Evolutionary conservation across 768 basidiomycete species (phyloP), one percentile per base, ranked within the genome.

Genomic region (Macrolepiota albuminosa): DNA sequence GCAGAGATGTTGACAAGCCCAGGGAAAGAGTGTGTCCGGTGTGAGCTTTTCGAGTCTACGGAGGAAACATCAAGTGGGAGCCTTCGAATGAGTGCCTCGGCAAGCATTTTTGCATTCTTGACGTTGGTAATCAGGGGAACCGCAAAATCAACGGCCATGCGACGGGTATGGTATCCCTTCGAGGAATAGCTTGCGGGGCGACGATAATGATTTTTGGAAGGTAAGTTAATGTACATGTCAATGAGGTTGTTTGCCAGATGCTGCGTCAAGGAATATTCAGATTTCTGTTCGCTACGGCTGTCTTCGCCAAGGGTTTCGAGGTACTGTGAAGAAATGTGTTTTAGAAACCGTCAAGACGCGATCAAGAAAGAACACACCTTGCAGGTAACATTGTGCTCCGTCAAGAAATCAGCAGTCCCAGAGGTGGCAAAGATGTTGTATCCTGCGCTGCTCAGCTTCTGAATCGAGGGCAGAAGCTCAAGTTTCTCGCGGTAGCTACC

Each of bases 181-280:
- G 94, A 97, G 55, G 94, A 85, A 71, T 98, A 99, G 73, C 88
- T 95, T 14, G 97, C 95, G 6, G 97, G 97, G 21, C 97, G 90
- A 60, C 97, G 90, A 75, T 93, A 98, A 70, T 94, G 84, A 74
- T 99, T 98, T 78, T 94, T 97, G 43, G 96, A 98, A 2, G 97
- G 97, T 66, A 99, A 78, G 74, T 99, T 99, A 85, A 99, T 96
- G 73, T 98, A 99, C 86, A 98, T 91, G 75, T 99, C 97, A 71
- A 99, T 99, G 67, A 97, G 78, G 73, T 95, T 95, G 74, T 96
- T 96, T 37, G 92, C 93, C 62, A 99, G 78, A 77, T 99, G 97
- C 72, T 97, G 94, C 4, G 93, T 95, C 59, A 99, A 79, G 0
- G 97, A 98, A 73, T 98, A 99, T 71, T 98, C 97, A 3, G 93